Base-by-base conservation (phyloP, 352 stramenopile species). In the Globisporangium yorkense region DNA sequence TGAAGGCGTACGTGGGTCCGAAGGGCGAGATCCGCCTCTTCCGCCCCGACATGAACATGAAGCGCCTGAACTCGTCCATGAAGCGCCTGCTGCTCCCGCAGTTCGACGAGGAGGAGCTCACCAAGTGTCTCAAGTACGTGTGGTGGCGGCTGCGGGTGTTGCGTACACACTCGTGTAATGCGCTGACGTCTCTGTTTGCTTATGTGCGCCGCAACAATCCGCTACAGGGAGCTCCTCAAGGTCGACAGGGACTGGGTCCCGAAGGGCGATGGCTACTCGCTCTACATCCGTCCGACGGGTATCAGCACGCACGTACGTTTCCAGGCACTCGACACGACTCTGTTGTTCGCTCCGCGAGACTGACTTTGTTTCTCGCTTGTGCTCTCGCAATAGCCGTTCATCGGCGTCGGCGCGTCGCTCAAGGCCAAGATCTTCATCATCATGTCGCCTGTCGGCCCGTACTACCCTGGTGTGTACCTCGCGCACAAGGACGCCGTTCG, bases 11-110 rank as follows among this genome's bases (percentile, higher is more conserved):
- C 66, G 77, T 89, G 45, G 84, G 89, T 49, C 70, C 77, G 21
- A 60, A 96, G 18, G 87, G 89, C 40, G 83, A 87, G 39, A 69
- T 98, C 46, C 87, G 91, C 40, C 77, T 99, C 49, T 99, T 99
- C 75, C 94, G 96, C 58, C 95, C 95, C 13, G 88, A 98, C 54
- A 92, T 96, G 75, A 99, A 99, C 75, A 98, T 98, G 90, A 89
- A 96, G 69, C 89, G 96, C 16, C 72, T 99, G 4, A 96, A 96
- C 58, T 84, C 67, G 59, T 98, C 91, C 33, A 98, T 98, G 92
- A 80, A 93, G 59, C 82, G 92, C n/a, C 74, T 98, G 31, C 67
- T 88, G 43, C 72, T 98, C 39, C 91, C 91, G 24, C 71, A 77
- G 56, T 98, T 99, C 67, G 88, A 99, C 69, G 73, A 66, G 3